Evolutionary conservation across 345 rosid genomes (phyloP).

Genomic region (Brassica juncea): DNA sequence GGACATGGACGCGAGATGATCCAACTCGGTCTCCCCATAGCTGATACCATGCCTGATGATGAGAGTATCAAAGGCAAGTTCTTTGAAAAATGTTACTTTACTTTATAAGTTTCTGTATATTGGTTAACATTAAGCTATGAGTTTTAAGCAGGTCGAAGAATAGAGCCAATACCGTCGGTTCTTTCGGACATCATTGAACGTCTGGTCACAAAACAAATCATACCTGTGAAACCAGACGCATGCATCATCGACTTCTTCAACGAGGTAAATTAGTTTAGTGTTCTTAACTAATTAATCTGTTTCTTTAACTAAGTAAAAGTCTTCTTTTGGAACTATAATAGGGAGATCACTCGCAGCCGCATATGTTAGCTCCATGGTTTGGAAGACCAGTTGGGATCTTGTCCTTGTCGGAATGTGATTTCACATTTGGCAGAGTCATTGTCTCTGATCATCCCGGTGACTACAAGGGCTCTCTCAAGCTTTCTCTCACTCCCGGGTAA

Average conservation of each 20-base stretch:
- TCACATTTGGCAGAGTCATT: constrained; percentile 76
- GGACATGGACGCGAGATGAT: constrained; percentile 97
- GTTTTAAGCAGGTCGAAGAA: constrained; percentile 53
- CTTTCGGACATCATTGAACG: constrained; percentile 76
- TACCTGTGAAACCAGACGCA: constrained; percentile 72
- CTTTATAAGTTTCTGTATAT: neutral
- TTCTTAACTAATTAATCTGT: neutral
- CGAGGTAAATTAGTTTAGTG: constrained; percentile 52
- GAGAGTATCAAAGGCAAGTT: constrained; percentile 69
- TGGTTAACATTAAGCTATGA: constrained; percentile 2
- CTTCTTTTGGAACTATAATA: constrained; percentile 30
- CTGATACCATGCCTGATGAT: constrained; percentile 71
- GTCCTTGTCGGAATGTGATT: constrained; percentile 78
- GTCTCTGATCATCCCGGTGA: constrained; percentile 67
- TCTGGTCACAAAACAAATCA: constrained; percentile 57
- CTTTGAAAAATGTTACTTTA: neutral
- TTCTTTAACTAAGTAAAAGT: neutral
- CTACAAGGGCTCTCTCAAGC: constrained; percentile 78
- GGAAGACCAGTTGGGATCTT: constrained; percentile 73
- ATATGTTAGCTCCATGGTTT: constrained; percentile 69
- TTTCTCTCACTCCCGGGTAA: constrained; percentile 86
- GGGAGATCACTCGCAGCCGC: constrained; percentile 96
- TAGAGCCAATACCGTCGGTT: constrained; percentile 71
- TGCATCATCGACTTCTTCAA: constrained; percentile 81
- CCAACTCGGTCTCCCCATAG: constrained; percentile 87